Evolutionary conservation across 352 stramenopile species (phyloP), one percentile per base, ranked within the genome.

Genomic region (Globisporangium megalacanthum): DNA sequence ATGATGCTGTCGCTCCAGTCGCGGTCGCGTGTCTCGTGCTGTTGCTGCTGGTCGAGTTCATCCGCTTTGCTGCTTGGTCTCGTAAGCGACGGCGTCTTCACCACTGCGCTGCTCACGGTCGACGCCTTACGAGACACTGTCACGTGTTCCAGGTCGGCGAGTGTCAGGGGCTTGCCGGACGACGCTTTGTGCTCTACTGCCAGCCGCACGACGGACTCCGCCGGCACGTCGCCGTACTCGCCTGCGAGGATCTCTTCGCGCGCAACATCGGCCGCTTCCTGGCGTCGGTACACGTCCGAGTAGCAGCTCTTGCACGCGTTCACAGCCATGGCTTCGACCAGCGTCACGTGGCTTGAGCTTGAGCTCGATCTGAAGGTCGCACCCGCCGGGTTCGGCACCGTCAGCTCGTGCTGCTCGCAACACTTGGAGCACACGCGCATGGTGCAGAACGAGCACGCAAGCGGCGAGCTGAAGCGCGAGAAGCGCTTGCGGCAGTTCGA

Each of bases 231-330:
- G 1, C 56, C 49, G 48, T 56, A 62, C 25, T 39, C 31, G 17
- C 58, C 44, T 0, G 46, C 37, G 42, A 58, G 44, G 44, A 59
- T 49, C 29, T 64, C 51, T 42, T 64, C 29, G 17, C 45, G 54
- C 9, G 58, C 58, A 15, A 64, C 36, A 6, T 59, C 33, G 1
- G 35, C 35, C 19, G 51, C 5, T 22, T 41, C n/a, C 15, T 39
- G 42, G n/a, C 17, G 31, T 20, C 36, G 50, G 35, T 20, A 47
- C 11, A 36, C 13, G 9, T 20, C 14, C 13, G 49, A 36, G 46
- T 46, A 55, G 10, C 42, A 49, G 7, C 25, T 35, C 22, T 17
- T 37, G 14, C 58, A 64, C 31, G 49, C 35, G 17, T 47, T 42
- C 33, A 37, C 33, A 8, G 33, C 33, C 33, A 37, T 37, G 33